Percentiles rank a stretch among this genome's conserved stretches.
Evolutionary conservation across 352 stramenopile genomes (phyloP).

Genomic region (Phytopythium ostracodes): DNA sequence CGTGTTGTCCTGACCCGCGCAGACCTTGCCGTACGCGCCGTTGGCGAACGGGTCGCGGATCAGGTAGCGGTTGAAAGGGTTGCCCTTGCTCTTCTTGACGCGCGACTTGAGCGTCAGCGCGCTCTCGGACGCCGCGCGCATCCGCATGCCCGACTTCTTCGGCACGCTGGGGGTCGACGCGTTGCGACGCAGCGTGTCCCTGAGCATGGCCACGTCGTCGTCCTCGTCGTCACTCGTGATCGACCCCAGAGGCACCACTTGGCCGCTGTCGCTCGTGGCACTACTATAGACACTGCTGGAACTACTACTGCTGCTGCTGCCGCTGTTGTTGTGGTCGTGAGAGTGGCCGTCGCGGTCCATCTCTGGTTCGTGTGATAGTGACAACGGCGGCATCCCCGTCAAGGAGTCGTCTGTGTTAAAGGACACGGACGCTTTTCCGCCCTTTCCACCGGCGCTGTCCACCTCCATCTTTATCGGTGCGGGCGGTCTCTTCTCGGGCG

Average conservation of each 20-base stretch:
- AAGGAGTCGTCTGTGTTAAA: background rate
- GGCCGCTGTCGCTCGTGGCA: slow-evolving; percentile 5
- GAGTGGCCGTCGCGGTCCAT: background rate
- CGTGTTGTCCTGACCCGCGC: slow-evolving; percentile 38
- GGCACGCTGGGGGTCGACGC: slow-evolving; percentile 5
- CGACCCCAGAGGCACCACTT: slow-evolving; percentile 10
- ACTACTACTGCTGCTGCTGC: slow-evolving; percentile 11
- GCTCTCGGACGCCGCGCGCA: slow-evolving; percentile 28
- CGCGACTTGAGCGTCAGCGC: slow-evolving; percentile 36
- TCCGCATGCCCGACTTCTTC: slow-evolving; percentile 10
- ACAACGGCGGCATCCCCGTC: background rate
- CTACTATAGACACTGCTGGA: slow-evolving; percentile 19
- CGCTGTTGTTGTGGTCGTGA: slow-evolving; percentile 9
- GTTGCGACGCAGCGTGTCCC: slow-evolving; percentile 1
- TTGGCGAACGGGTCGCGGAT: slow-evolving; percentile 73
- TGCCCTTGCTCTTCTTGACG: slow-evolving; percentile 61
- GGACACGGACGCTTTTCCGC: background rate
- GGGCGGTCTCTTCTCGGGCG: background rate
- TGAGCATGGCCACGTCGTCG: background rate
- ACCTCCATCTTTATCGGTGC: background rate
- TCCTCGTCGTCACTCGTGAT: background rate
- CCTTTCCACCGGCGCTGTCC: background rate
- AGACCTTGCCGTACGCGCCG: slow-evolving; percentile 64
- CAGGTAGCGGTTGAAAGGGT: slow-evolving; percentile 30
- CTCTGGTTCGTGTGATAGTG: background rate